Base-by-base conservation (phyloP, 2,329 filamentous ascomycete species). In the Cladosporium sp. region DNA sequence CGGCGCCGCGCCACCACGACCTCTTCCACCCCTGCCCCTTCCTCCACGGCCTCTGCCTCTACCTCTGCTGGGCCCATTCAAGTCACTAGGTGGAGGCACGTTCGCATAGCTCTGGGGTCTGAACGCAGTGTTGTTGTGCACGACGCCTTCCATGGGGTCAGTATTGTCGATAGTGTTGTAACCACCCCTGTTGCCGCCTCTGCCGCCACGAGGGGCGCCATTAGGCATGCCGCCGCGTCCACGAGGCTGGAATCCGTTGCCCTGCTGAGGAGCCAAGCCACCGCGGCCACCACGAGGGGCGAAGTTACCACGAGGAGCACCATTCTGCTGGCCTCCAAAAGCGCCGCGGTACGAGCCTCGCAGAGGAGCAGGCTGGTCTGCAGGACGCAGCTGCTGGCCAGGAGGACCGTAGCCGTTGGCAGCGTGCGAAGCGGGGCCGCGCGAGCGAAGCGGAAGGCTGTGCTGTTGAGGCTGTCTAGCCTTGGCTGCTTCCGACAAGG, bases 381-480 rank as follows among this genome's bases (percentile, higher is more conserved):
- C 87, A 60, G 85, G 82, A 67, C 81, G 80, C 67, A 88, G 78
- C 76, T 94, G 90, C 66, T 84, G 81, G 66, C 86, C 85, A 21
- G 81, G 85, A 71, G 81, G 83, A 26, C 87, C 88, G 78, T 84
- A 88, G 12, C 71, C 68, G 29, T 76, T 75, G 50, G 84, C 80
- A 0, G 83, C 86, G 67, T 88, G 80, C 0, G 85, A 82, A 14
- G 82, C 82, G n/a, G 69, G 60, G 33, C 72, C 69, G n/a, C 68
- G 70, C n/a, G 71, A 69, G 28, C 71, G 66, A 10, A 75, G 67
- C 2, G 74, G 73, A 6, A 68, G 66, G 65, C 68, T 71, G 7
- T 71, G 67, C 59, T 69, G 68, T 53, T 67, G 53, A 4, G 72
- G 72, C 35, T 70, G 70, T 18, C 73, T 70, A 6, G 69, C 72